Base-by-base conservation (phyloP, 768 basidiomycete genomes). In the Lyophyllum atratum region DNA sequence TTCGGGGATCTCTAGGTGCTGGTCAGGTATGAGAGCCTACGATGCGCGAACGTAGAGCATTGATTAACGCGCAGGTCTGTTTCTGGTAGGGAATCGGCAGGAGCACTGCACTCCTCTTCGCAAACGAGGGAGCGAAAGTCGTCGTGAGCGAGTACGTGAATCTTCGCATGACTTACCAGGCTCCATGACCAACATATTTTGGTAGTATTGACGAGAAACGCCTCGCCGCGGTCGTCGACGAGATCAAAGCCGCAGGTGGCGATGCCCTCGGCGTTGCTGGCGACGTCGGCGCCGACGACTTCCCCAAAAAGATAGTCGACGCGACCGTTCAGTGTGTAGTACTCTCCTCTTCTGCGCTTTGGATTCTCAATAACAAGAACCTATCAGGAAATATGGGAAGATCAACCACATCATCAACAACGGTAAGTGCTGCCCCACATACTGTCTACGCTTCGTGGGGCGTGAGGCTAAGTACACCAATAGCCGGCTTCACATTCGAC, bases 381-480 rank as follows among this genome's bases (percentile, higher is more conserved):
- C 33, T 12, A 39, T 39, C 65, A 92, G 88, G 57, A 85, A 86
- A 60, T 93, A 85, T 61, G 92, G 91, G 24, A 89, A 91, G 68
- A 85, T 94, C 49, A 92, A 94, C 71, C 90, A 93, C 68, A 90
- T 93, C 52, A 79, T 93, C 29, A 93, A 93, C 74, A 93, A 93
- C 60, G 87, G 85, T 81, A 26, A 49, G 76, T 67, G 3, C n/a
- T 29, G 19, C 49, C 14, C 28, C 42, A n/a, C 55, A 14, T n/a
- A n/a, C n/a, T n/a, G n/a, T n/a, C n/a, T n/a, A n/a, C n/a, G n/a
- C n/a, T n/a, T n/a, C n/a, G n/a, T n/a, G n/a, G n/a, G n/a, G n/a
- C n/a, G n/a, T n/a, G n/a, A n/a, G 31, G 22, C 26, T 59, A 21
- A 59, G 26, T 29, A 31, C n/a, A 11, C 52, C 31, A 26, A 49